These are phyloP conservation scores for Sugiyamaella floridensis DNA, from an alignment of 805 yeast species.

Conservation along the genomic window DNA sequence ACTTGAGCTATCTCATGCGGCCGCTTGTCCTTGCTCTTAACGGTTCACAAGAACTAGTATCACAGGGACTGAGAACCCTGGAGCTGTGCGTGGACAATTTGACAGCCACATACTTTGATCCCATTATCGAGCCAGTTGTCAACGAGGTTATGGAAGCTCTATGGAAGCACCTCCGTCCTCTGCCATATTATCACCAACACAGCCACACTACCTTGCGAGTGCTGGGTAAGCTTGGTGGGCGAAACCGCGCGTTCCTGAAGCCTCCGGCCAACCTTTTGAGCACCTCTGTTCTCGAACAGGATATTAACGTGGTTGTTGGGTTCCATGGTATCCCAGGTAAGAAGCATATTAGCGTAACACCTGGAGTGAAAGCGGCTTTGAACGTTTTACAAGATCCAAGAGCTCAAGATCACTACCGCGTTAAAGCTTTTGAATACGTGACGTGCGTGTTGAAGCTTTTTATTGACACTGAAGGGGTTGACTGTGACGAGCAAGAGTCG, in stretches of 20 bases:
- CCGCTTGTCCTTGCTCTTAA: conserved; percentile 88
- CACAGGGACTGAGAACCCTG: conserved; percentile 89
- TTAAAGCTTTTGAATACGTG: conserved; percentile 71
- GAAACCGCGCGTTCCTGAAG: conserved; percentile 78
- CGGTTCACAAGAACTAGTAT: conserved; percentile 83
- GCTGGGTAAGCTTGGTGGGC: conserved; percentile 91
- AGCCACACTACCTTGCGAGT: conserved; percentile 91
- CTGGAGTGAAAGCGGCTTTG: conserved; percentile 76
- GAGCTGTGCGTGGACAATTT: conserved; percentile 94
- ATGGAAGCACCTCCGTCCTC: conserved; percentile 84
- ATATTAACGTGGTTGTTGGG: conserved; percentile 58
- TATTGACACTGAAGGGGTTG: conserved; percentile 48
- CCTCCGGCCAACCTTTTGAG: conserved; percentile 63
- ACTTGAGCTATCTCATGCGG: conserved; percentile 76
- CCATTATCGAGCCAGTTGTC: conserved; percentile 92
- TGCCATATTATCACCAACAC: conserved; percentile 91
- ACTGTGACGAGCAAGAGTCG: conserved; percentile 29
- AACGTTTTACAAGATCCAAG: conserved; percentile 62
- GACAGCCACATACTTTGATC: conserved; percentile 95
- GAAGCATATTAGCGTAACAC: conserved; percentile 70
- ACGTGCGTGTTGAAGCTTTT: conserved; percentile 60
- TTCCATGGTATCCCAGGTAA: conserved; percentile 60
- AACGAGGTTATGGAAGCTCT: conserved; percentile 90
- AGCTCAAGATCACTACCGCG: conserved; percentile 54
- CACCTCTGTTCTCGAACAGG: conserved; percentile 49